phyloP scores from a whole-genome alignment of 140 eudicot species.

The Stevia rebaudiana region DNA sequence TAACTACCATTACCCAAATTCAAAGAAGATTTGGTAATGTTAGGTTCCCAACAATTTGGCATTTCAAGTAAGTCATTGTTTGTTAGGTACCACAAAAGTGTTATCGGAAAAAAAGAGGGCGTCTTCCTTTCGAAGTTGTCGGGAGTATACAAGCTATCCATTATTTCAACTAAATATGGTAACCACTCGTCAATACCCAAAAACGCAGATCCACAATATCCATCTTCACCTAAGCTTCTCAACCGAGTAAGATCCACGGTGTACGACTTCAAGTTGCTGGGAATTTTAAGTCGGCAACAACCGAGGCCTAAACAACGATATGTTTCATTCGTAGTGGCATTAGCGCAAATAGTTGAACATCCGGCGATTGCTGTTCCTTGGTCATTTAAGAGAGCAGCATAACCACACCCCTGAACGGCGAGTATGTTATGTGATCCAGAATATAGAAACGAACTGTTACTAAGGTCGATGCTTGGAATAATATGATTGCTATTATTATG shows the following conservation, averaged over 20 bases:
- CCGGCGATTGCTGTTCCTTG: conserved; percentile 9
- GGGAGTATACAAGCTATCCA: too few species aligned
- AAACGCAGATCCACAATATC: conserved; percentile 12
- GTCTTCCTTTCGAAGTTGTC: not conserved
- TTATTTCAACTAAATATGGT: too few species aligned
- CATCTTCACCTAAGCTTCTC: conserved; percentile 3
- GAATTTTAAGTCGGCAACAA: conserved; percentile 14
- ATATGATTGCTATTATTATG: conserved; percentile 3
- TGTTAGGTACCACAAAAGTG: conserved; percentile 20
- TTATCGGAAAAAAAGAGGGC: not conserved
- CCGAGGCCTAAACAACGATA: not conserved
- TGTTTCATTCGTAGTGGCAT: not conserved
- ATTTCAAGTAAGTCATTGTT: not conserved
- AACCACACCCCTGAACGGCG: conserved; percentile 16
- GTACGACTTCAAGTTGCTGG: not conserved
- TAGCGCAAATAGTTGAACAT: conserved; percentile 20
- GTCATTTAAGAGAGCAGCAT: conserved; percentile 3
- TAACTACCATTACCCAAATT: not conserved
- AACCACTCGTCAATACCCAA: not conserved
- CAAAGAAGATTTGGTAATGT: not conserved
- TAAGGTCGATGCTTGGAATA: conserved; percentile 18
- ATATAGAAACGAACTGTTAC: conserved; percentile 14
- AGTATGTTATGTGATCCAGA: not conserved
- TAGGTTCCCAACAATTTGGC: not conserved
- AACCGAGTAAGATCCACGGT: conserved; percentile 9